Evolutionary conservation across 2,329 filamentous ascomycete species (phyloP), one percentile per base, ranked within the genome.

Genomic region (Microdochium trichocladiopsis): DNA sequence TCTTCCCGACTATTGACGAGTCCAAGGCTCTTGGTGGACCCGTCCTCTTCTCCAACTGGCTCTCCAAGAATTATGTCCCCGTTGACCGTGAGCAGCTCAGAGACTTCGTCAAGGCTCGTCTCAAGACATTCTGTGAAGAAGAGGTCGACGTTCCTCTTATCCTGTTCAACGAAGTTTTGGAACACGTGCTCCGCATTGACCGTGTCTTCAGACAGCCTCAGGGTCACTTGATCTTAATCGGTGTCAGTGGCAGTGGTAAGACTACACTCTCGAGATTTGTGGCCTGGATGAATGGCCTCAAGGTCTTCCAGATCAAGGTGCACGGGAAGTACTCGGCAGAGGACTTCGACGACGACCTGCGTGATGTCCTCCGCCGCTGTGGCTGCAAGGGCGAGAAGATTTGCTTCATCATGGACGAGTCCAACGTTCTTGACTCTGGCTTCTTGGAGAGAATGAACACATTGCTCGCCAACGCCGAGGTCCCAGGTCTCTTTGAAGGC

Each of bases 371-470:
- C 41, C 87, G 94, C 47, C 84, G 94, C 53, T 95, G 90, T 61
- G 94, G 94, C 57, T 97, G 93, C 76, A 96, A 96, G 76, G 94
- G 94, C 33, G 94, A 99, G 69, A 97, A 97, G 77, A 95, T 99
- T 49, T 99, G 95, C 73, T 99, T 99, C 77, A 96, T 99, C 75
- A 97, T 99, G 92, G 94, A 99, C 67, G 94, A 99, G 73, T 88
- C 93, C 10, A 99, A 99, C 63, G 94, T 99, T 33, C 80, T 99
- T 25, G 94, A 99, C 69, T 99, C 94, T 45, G 94, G 94, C 51
- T 99, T 99, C 84, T 72, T 99, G 52, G 94, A 99, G 70, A 87
- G 95, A 62, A 99, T 99, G 94, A 99, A 99, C 68, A 99, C 94
- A 0, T 74, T 99, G 50, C 84, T 99, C 55, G 95, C 94, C 62